Evolutionary conservation across 2,329 filamentous ascomycete genomes (phyloP).

Genomic region (Colletotrichum magnum): DNA sequence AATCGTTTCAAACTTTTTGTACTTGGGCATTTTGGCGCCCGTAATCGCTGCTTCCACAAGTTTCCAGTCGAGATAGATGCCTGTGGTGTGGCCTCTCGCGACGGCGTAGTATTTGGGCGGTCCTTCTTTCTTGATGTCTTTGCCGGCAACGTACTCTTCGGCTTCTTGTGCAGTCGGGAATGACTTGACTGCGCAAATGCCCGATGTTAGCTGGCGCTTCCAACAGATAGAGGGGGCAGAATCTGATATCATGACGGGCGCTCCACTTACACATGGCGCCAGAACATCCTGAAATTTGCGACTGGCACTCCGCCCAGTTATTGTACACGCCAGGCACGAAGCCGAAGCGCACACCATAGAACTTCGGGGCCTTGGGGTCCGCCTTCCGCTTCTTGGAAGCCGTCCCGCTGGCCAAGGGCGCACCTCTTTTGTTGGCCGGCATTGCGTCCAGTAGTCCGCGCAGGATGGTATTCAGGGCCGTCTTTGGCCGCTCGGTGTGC

Average conservation of each 20-base stretch:
- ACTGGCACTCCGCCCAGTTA: conserved; percentile 72
- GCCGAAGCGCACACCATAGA: conserved; percentile 73
- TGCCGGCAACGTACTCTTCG: conserved; percentile 80
- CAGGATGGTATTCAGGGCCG: conserved; percentile 12
- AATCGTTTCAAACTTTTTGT: conserved; percentile 77
- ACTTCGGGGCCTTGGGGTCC: conserved; percentile 65
- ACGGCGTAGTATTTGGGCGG: conserved; percentile 71
- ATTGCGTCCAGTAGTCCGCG: conserved; percentile 27
- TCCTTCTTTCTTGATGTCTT: conserved; percentile 55
- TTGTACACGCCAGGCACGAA: conserved; percentile 68
- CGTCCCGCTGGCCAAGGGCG: conserved; percentile 16
- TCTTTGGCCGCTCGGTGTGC: not conserved
- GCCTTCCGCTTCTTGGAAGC: conserved; percentile 63
- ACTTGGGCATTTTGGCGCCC: conserved; percentile 78
- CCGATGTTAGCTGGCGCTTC: conserved; percentile 2
- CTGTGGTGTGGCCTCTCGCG: conserved; percentile 69
- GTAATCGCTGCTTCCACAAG: conserved; percentile 80
- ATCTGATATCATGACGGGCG: too few relatives aligned
- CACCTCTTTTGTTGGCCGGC: conserved; percentile 36
- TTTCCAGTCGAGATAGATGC: conserved; percentile 76
- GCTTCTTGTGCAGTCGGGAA: conserved; percentile 83
- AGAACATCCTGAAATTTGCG: conserved; percentile 71
- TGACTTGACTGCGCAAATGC: conserved; percentile 76
- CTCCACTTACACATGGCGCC: conserved; percentile 76
- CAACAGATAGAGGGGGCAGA: not conserved